Base-by-base conservation (phyloP, 73 alveolate species). In the Paramecium sonneborni region DNA sequence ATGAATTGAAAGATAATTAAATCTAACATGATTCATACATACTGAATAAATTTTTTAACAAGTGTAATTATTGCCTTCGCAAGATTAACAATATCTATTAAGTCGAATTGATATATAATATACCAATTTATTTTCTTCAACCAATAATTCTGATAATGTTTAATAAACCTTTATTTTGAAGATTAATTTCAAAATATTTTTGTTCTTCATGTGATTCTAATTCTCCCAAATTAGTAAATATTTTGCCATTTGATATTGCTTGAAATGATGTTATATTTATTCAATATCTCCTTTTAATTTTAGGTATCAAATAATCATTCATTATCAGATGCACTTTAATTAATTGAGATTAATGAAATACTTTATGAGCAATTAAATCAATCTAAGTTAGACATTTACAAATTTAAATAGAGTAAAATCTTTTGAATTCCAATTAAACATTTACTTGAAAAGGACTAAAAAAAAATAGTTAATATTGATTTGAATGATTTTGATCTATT, bases 301-400 rank as follows among this genome's bases (percentile, higher is more conserved):
- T 18, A 79, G 6, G 90, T 79, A 79, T 79, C 90, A 44, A 43
- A 79, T 41, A 79, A 44, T 26, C 74, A 79, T 79, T 79, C 90
- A 44, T 24, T 20, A 79, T 79, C 90, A 43, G 76, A 79, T 44
- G 86, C 35, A 72, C 86, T 52, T 52, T 52, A 52, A 52, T 52
- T 52, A 3, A 52, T n/a, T 72, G 67, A 37, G 1, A 35, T 72
- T 35, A 14, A 72, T 35, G 24, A 38, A 35, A 28, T 72, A 72
- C 86, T 30, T 72, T 35, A 34, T 72, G 44, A 5, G 62, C 86
- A 35, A 32, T 41, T 35, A 9, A 8, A 28, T 72, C 38, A 34
- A 41, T 72, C 57, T 30, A 18, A 72, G 11, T 23, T 35, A 15
- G 20, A 14, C 86, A 62, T 18, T 72, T 23, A 15, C 55, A 38